Evolutionary conservation across 352 stramenopile genomes (phyloP).

Genomic region (Pythium dissimile): DNA sequence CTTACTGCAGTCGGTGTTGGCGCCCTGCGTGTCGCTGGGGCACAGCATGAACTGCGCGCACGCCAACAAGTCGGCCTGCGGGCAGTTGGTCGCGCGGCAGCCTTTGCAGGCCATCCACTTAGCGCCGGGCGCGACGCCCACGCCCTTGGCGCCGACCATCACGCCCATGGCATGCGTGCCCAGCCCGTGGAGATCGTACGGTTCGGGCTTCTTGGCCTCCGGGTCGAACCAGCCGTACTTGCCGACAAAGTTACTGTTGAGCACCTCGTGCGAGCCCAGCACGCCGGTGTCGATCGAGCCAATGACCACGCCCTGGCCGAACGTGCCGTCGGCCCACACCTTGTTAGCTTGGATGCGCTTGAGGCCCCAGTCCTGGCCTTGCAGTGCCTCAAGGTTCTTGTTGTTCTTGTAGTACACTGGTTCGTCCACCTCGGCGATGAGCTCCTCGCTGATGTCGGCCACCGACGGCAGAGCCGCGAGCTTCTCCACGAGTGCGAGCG

Average conservation of each 20-base stretch:
- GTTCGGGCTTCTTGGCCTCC: conserved; percentile 9
- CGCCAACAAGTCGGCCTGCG: conserved; percentile 17
- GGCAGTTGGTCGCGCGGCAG: conserved; percentile 21
- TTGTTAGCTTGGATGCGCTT: conserved; percentile 7
- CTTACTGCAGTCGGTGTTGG: conserved; percentile 22
- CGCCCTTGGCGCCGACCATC: conserved; percentile 1
- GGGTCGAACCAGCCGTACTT: conserved; percentile 29
- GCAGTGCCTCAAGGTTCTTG: conserved; percentile 1
- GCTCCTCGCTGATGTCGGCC: conserved; percentile 19
- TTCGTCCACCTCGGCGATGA: conserved; percentile 1
- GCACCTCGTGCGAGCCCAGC: conserved; percentile 21
- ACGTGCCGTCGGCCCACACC: conserved; percentile 28
- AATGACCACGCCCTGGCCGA: conserved; percentile 22
- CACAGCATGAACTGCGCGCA: conserved; percentile 33
- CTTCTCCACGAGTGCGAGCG: conserved; percentile 22
- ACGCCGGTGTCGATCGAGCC: conserved; percentile 32
- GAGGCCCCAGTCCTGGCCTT: conserved; percentile 10
- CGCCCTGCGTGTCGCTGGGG: conserved; percentile 21
- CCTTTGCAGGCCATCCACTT: conserved; percentile 25
- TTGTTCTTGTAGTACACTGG: not conserved
- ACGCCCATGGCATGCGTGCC: conserved; percentile 10
- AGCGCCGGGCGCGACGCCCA: conserved; percentile 5
- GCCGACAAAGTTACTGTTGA: conserved; percentile 24
- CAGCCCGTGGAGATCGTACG: conserved; percentile 21
- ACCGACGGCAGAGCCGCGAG: conserved; percentile 13